Evolutionary conservation across 2,329 filamentous ascomycete species (phyloP), one percentile per base, ranked within the genome.

Genomic region (Akanthomyces lecanii): DNA sequence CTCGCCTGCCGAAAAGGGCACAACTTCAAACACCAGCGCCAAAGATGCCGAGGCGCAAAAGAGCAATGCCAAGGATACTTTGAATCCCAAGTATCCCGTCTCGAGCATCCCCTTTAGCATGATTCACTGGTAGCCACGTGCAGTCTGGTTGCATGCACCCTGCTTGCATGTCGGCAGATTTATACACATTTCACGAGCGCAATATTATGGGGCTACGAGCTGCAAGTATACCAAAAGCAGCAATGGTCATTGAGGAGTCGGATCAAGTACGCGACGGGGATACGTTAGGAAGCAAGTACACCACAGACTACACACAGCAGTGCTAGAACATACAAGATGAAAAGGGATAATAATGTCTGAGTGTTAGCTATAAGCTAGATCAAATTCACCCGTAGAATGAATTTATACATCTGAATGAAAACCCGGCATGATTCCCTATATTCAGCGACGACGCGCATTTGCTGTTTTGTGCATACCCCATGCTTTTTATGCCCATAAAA

Each of bases 81-180:
- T 45, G 16, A 52, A 52, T 8, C 58, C 58, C 4, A n/a, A 61
- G 23, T 38, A 61, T 40, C 58, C 58, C 38, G 47, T 61, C 18
- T 61, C 25, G 36, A 53, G 48, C 38, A 53, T 53, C 4, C 48
- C 48, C 5, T 53, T 61, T 30, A 44, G 25, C 23, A 44, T 61
- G 50, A 36, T 48, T 18, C 40, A 47, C 50, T 54, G 51, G 45
- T 50, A n/a, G 23, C 3, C n/a, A 8, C 30, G 3, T 16, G 8
- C 18, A 28, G 25, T 16, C 18, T 30, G 10, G 2, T 45, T 30
- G 28, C 28, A 30, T 16, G 8, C 18, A 28, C 40, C 23, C 18
- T 30, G 10, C 2, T 45, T 30, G 28, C 28, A 30, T 4, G 28
- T 30, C 28, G 6, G 28, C 28, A 30, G 6, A 6, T 30, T 30